Base-by-base conservation (phyloP, 192 early-diverging fungal genomes). In the Entrophospora sp. region DNA sequence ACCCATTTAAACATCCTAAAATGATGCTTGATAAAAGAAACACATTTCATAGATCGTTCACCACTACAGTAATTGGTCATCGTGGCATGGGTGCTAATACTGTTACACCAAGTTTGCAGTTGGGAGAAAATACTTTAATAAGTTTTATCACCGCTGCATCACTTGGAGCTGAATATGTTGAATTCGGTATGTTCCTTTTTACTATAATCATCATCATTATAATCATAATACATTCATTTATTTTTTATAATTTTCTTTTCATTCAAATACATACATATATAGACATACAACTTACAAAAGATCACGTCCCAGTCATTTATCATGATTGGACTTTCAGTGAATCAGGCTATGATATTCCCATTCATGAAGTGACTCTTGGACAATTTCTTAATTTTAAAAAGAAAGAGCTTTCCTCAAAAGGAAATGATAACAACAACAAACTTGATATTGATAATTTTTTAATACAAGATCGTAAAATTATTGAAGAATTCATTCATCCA, bases 261-360 rank as follows among this genome's bases (percentile, higher is more conserved):
- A n/a, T n/a, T n/a, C n/a, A n/a, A n/a, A n/a, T n/a, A n/a, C n/a
- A n/a, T n/a, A n/a, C n/a, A n/a, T n/a, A 1, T 9, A 27, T 55
- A 88, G 93, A 97, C 67, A 91, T 93, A 18, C 95, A 97, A 79
- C 72, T 97, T 64, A 93, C 93, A 8, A 90, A 90, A 64, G 94
- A 97, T 68, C 71, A 82, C 66, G 82, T 83, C 0, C 90, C 90
- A 6, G 88, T 96, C 24, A 70, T 97, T 36, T 97, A 97, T 71
- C 95, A 97, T 65, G 94, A 97, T 72, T 96, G 91, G 91, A 86
- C 79, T 0, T 81, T 88, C 18, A 85, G 85, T 1, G 89, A 87
- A 60, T 86, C 87, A 2, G 85, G 86, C 0, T 64, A 86, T 34
- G 86, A 87, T 38, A 82, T 87, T 40, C 87, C 83, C 1, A 74